Base-by-base conservation (phyloP, 176 grass and related monocot genomes). In the Paspalum vaginatum region DNA sequence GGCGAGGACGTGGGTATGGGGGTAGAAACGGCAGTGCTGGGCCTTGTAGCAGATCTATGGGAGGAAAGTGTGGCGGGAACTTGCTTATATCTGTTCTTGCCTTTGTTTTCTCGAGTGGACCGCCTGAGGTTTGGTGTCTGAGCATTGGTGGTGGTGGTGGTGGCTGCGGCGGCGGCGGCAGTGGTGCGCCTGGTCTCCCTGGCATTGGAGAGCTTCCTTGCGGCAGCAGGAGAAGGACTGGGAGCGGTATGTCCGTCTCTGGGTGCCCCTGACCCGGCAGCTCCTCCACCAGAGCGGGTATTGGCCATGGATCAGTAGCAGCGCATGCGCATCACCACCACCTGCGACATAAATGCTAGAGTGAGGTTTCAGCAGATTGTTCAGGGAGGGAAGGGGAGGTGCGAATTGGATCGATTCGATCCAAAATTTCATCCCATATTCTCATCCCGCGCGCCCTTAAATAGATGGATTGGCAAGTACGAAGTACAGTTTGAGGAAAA, bases 61-160 rank as follows among this genome's bases (percentile, higher is more conserved):
- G 53, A 45, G 67, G 56, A 12, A 1, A 72, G 13, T 10, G 80
- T 24, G 44, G 87, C 47, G 0, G 54, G 17, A 14, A 57, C 10
- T 18, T 47, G 9, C n/a, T 42, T 62, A 46, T 42, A 50, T 74
- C 70, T 89, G 43, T 88, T 90, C 48, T 65, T 66, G 52, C 45
- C 81, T 86, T 68, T 79, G 12, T 66, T 86, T 81, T 90, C 87
- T 44, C 93, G 69, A 38, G 26, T 84, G 4, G 93, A 92, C 88
- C 93, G 90, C 91, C 90, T 96, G 65, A 96, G 84, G 65, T 57
- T 85, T 38, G 82, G 76, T 9, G 73, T 52, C 56, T 61, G 66
- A 12, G 16, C n/a, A 20, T 24, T 13, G 27, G 59, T 39, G 18
- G 77, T 44, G 8, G 4, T 63, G 0, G 54, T 39, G 18, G 77